These are phyloP conservation scores for Epichloe elymi DNA, from an alignment of 2,329 filamentous ascomycete species.

Conservation along the genomic window DNA sequence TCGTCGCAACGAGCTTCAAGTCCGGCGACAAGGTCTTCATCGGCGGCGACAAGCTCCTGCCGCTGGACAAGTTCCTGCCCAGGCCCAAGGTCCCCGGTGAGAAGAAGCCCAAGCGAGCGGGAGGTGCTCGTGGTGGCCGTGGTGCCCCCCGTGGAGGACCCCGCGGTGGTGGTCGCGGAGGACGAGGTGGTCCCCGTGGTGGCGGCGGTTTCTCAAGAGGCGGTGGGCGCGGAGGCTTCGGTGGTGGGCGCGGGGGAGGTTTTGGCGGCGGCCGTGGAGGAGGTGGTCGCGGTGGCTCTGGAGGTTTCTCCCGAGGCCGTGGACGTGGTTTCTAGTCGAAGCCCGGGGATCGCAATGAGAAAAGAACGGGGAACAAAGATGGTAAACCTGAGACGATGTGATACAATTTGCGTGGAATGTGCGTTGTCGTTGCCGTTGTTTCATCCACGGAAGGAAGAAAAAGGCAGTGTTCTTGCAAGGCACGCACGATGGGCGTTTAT, in stretches of 20 bases:
- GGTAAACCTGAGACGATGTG: background rate
- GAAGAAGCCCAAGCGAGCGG: conserved; percentile 48
- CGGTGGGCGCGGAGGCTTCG: conserved; percentile 20
- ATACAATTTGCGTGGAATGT: background rate
- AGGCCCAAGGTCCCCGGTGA: conserved; percentile 72
- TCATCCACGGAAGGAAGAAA: background rate
- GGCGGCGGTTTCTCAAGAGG: conserved; percentile 20
- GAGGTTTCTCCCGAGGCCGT: conserved; percentile 29
- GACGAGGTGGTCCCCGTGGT: conserved; percentile 9
- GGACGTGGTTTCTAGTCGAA: conserved; percentile 19
- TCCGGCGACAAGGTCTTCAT: conserved; percentile 96
- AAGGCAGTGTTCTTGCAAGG: background rate
- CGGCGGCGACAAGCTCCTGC: conserved; percentile 83
- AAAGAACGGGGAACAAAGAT: background rate
- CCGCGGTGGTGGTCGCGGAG: conserved; percentile 9
- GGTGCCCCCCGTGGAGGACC: conserved; percentile 12
- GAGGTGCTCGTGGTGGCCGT: conserved; percentile 25
- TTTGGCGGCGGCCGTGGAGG: conserved; percentile 11
- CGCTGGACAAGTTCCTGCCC: conserved; percentile 89
- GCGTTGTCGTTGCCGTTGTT: background rate
- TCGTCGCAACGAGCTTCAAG: conserved; percentile 91
- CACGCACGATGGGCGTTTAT: conserved; percentile 6
- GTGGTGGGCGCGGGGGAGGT: conserved; percentile 6
- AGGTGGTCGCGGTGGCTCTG: conserved; percentile 11
- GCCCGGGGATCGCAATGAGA: conserved; percentile 11